Evolutionary conservation across 345 rosid genomes (phyloP).

Genomic region (Acer negundo): DNA sequence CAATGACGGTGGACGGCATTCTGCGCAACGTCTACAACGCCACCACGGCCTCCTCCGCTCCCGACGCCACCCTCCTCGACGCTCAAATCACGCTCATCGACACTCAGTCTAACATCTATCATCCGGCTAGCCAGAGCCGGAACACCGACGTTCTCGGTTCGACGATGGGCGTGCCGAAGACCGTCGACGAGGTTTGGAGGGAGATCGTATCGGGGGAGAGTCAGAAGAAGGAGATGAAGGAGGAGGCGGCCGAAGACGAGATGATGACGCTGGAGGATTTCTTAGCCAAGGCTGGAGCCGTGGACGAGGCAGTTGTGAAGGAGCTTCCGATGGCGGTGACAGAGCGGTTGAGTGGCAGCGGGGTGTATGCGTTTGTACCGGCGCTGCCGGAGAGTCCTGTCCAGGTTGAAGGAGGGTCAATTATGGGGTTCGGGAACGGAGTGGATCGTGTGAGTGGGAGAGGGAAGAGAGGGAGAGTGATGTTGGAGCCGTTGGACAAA

Average conservation of each 20-base stretch:
- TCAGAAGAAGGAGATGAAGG: constrained; percentile 58
- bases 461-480: constrained; percentile 71
- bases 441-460: constrained; percentile 42
- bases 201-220: constrained; percentile 70
- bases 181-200: constrained; percentile 82
- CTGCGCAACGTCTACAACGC: constrained; percentile 34
- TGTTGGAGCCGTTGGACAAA: constrained; percentile 79
- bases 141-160: constrained; percentile 15
- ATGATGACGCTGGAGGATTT: constrained; percentile 96
- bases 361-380: constrained; percentile 54
- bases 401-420: constrained; percentile 60
- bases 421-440: constrained; percentile 54
- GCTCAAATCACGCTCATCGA: constrained; percentile 46
- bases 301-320: constrained; percentile 38
- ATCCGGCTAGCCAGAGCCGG: constrained; percentile 4
- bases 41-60: constrained; percentile 26
- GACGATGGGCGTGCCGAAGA: constrained; percentile 29
- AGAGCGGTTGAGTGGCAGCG: constrained; percentile 53
- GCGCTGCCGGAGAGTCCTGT: constrained; percentile 39
- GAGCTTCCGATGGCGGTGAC: constrained; percentile 4
- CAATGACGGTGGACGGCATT: constrained; percentile 54
- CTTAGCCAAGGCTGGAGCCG: constrained; percentile 68
- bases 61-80: constrained; percentile 50
- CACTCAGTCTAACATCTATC: constrained; percentile 19
- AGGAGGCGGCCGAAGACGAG: constrained; percentile 59